Conservation (phyloP, 2,329 filamentous ascomycete species). For the Xylariales sp. region DNA sequence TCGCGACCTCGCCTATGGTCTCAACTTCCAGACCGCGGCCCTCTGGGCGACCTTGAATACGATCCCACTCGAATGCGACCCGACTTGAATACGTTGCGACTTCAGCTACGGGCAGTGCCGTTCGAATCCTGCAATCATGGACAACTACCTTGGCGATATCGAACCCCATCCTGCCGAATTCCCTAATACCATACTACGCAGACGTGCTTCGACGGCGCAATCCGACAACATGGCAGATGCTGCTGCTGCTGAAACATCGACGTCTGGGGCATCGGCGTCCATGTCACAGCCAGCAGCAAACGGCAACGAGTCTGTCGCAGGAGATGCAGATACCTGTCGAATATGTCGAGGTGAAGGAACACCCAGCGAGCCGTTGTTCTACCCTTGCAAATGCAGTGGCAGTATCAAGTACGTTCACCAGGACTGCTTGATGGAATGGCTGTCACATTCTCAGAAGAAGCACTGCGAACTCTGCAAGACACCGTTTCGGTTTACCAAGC, state of each 20-base stretch:
- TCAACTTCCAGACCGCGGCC: too few relatives aligned
- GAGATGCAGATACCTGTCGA: constrained; percentile 78
- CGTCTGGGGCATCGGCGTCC: neutral
- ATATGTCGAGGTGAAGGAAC: constrained; percentile 92
- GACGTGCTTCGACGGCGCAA: constrained; percentile 13
- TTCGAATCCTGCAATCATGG: too few relatives aligned
- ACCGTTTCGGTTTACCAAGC: constrained; percentile 93
- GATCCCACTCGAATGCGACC: too few relatives aligned
- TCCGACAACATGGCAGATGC: constrained; percentile 12
- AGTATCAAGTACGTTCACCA: constrained; percentile 99
- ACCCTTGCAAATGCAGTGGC: constrained; percentile 97
- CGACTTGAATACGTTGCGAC: too few relatives aligned
- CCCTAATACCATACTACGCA: constrained; percentile 15
- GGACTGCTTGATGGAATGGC: constrained; percentile 97
- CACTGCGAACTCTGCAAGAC: constrained; percentile 99
- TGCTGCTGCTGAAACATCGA: constrained; percentile 10
- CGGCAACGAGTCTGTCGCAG: constrained; percentile 19
- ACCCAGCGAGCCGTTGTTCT: constrained; percentile 80
- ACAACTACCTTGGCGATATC: constrained; percentile 8
- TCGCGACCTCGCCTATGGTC: too few relatives aligned
- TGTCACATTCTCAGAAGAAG: constrained; percentile 98
- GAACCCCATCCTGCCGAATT: constrained; percentile 14
- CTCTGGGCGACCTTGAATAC: too few relatives aligned
- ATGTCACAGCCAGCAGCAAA: neutral
- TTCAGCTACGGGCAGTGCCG: too few relatives aligned